A percentile compares a stretch with the other conserved stretches of the same genome.
Conservation (phyloP, 2,329 filamentous ascomycete genomes). For the Calonectria hongkongensis region DNA sequence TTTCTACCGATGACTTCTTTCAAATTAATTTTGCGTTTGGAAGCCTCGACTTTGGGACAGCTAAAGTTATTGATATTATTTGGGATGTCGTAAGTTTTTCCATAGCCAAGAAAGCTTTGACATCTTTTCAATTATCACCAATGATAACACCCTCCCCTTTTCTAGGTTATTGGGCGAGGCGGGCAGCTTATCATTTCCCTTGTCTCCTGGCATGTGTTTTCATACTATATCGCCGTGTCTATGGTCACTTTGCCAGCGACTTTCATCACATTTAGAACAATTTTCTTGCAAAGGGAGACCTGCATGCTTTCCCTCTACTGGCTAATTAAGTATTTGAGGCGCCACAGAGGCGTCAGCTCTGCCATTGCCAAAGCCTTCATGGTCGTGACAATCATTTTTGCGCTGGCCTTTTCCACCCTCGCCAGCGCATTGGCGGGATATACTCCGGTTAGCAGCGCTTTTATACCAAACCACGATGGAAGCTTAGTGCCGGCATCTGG, state of each 20-base stretch:
- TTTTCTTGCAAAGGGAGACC: background rate
- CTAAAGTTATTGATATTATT: background rate
- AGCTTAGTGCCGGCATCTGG: background rate
- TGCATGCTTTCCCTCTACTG: background rate
- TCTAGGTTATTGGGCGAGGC: background rate
- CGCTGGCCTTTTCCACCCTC: background rate
- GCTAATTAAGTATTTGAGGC: background rate
- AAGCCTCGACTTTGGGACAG: background rate
- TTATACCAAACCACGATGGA: background rate
- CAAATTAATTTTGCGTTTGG: background rate
- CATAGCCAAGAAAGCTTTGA: background rate
- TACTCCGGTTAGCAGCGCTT: background rate
- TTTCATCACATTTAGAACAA: background rate
- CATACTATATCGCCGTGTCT: background rate
- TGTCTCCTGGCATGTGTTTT: background rate
- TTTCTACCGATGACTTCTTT: background rate
- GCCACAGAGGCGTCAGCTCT: background rate
- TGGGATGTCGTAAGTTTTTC: background rate
- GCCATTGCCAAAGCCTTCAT: background rate
- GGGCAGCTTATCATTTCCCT: background rate
- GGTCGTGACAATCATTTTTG: background rate
- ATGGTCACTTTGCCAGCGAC: slow-evolving; percentile 3
- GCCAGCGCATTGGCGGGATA: background rate
- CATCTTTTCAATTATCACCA: too few species aligned
- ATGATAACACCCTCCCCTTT: background rate